Percentiles rank a stretch among this genome's conserved stretches.
Evolutionary conservation across 495 filamentous ascomycete genomes (phyloP).

Genomic region (Haplographium delicatum): DNA sequence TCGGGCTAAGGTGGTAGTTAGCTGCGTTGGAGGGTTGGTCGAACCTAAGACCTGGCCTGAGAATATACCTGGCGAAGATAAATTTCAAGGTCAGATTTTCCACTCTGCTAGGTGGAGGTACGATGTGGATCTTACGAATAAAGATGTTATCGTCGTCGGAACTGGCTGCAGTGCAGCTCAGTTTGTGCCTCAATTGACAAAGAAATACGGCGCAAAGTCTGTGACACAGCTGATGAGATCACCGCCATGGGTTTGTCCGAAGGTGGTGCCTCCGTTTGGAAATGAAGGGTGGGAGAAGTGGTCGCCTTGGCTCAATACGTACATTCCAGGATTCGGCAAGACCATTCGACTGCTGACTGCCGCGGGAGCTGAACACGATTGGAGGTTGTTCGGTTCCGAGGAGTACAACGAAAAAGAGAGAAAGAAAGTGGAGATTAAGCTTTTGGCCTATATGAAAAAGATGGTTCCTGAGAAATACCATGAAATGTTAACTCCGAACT

Average conservation of each 20-base stretch:
- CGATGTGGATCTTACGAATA: conserved; percentile 41
- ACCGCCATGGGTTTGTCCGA: conserved; percentile 55
- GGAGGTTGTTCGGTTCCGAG: conserved; percentile 32
- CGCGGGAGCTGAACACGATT: conserved; percentile 29
- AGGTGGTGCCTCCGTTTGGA: conserved; percentile 29
- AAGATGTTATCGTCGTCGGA: conserved; percentile 49
- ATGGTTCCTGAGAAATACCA: conserved; percentile 55
- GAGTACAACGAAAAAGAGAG: conserved; percentile 28
- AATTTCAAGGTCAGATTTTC: conserved; percentile 44
- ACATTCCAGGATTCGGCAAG: conserved; percentile 18
- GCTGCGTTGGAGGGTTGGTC: conserved; percentile 47
- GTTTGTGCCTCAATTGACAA: conserved; percentile 34
- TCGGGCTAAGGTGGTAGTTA: conserved; percentile 51
- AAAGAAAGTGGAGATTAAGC: conserved; percentile 33
- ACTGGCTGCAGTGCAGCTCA: conserved; percentile 43
- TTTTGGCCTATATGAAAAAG: conserved; percentile 43
- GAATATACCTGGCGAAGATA: conserved; percentile 36
- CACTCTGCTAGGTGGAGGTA: conserved; percentile 52
- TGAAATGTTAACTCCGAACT: conserved; percentile 58
- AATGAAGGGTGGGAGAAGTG: conserved; percentile 30
- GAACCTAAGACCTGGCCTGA: conserved; percentile 35
- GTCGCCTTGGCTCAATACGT: conserved; percentile 20
- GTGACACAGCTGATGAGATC: conserved; percentile 59
- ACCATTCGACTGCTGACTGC: conserved; percentile 8
- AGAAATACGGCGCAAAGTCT: conserved; percentile 42